Evolutionary conservation across 352 stramenopile species (phyloP), one percentile per base, ranked within the genome.

Genomic region (Phytophthora hibernalis): DNA sequence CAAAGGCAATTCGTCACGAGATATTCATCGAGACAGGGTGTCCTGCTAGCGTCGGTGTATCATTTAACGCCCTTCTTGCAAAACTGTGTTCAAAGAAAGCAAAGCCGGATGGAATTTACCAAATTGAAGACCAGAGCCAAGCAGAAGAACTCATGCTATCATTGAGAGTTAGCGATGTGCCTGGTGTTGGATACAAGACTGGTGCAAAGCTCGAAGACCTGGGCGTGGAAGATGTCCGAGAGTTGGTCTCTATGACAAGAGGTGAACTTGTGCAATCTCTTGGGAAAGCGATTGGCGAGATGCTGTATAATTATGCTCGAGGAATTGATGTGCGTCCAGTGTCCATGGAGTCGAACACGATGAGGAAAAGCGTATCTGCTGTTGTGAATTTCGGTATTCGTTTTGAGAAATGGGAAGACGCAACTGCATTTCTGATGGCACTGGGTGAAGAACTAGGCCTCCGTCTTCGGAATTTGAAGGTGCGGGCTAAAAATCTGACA

Each of bases 371-470:
- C 44, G 86, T 98, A 4, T 96, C 90, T 12, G 90, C 93, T 2
- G 89, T 98, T n/a, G 82, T 98, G 9, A 97, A 97, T 69, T 98
- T 96, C 64, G 93, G 93, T 1, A 95, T 98, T 51, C 86, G 93
- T 0, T 97, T 98, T 37, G 77, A 93, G n/a, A 82, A 72, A 22
- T 87, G 81, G 69, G 59, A 85, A 30, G 79, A 92, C 24, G 78
- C 88, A n/a, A 89, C 85, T 1, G 72, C 82, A 15, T 98, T 98
- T 48, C 67, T 98, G 31, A 76, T 77, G 52, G 83, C 88, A 16
- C 55, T 98, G 12, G 82, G 83, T 0, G 82, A 90, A 16, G 92
- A 98, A 54, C 53, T 97, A 15, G 77, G 74, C 5, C 67, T 63
- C 1, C 82, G 91, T 6, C 74, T 97, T 44, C 72, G 72, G 15